Percentiles rank a stretch among this genome's conserved stretches.
Evolutionary conservation across 768 basidiomycete species (phyloP).

Genomic region (Tylopilus intermedius): DNA sequence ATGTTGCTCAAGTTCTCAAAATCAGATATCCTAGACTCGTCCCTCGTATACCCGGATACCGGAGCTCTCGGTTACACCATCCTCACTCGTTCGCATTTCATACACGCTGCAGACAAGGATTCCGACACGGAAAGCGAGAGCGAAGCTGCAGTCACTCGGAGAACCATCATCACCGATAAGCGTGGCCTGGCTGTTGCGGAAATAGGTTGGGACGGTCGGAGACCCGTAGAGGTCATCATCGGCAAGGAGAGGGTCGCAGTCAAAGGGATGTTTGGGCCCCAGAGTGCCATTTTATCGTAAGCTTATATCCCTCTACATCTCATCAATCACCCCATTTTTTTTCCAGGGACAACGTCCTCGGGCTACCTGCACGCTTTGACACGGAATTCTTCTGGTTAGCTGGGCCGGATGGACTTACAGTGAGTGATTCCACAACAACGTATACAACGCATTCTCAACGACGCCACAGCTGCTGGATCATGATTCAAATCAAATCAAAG

Average conservation of each 20-base stretch:
- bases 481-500: conserved; percentile 45
- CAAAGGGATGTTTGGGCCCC: conserved; percentile 53
- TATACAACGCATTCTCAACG: conserved; percentile 4
- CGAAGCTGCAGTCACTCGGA: conserved; percentile 29
- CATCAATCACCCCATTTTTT: not conserved
- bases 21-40: conserved; percentile 52
- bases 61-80: conserved; percentile 47
- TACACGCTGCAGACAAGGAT: conserved; percentile 23
- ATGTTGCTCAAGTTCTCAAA: conserved; percentile 61
- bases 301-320: conserved; percentile 12
- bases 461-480: conserved; percentile 46
- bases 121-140: conserved; percentile 28
- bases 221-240: conserved; percentile 47
- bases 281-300: conserved; percentile 51
- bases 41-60: conserved; percentile 50
- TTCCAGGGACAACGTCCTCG: conserved; percentile 52
- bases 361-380: conserved; percentile 59
- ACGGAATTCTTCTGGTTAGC: conserved; percentile 58
- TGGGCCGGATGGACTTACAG: conserved; percentile 48
- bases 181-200: conserved; percentile 40
- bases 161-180: conserved; percentile 42
- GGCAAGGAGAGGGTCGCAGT: conserved; percentile 47
- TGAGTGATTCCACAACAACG: conserved; percentile 26
- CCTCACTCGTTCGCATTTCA: conserved; percentile 37
- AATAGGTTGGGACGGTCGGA: conserved; percentile 50